Percentiles rank a stretch among this genome's conserved stretches.
Conservation (phyloP, 768 basidiomycete genomes). For the Panaeolus papilionaceus region DNA sequence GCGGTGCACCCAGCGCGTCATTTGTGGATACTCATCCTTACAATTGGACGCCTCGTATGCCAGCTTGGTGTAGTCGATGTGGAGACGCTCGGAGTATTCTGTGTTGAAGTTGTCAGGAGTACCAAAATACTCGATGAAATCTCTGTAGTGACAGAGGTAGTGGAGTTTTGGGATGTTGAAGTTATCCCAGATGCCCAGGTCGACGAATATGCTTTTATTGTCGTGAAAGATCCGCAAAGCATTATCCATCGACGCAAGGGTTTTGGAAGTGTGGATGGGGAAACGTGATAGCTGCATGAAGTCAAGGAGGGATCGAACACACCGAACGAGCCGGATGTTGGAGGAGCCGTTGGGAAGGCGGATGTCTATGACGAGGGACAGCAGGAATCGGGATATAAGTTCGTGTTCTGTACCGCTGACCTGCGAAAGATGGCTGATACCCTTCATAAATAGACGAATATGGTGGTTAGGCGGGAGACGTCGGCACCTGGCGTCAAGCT, state of each 20-base stretch:
- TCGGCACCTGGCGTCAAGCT: slow-evolving; percentile 42
- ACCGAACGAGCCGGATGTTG: neutral
- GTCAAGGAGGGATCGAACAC: slow-evolving; percentile 36
- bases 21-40: slow-evolving; percentile 31
- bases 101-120: slow-evolving; percentile 32
- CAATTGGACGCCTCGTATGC: slow-evolving; percentile 24
- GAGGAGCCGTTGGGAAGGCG: neutral
- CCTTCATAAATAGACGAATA: slow-evolving; percentile 40
- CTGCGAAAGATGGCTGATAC: slow-evolving; percentile 42
- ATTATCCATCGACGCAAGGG: slow-evolving; percentile 31
- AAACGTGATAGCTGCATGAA: slow-evolving; percentile 40
- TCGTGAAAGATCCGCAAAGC: slow-evolving; percentile 35
- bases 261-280: slow-evolving; percentile 31
- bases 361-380: slow-evolving; percentile 9
- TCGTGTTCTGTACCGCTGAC: slow-evolving; percentile 47
- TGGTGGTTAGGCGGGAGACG: slow-evolving; percentile 30
- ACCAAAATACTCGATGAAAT: slow-evolving; percentile 28
- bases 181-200: slow-evolving; percentile 23
- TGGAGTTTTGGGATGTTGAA: slow-evolving; percentile 43
- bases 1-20: slow-evolving; percentile 36
- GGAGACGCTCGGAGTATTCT: slow-evolving; percentile 36
- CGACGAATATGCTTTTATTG: slow-evolving; percentile 36
- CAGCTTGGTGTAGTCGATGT: slow-evolving; percentile 28
- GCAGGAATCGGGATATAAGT: slow-evolving; percentile 28
- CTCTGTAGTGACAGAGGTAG: slow-evolving; percentile 29